Evolutionary conservation across 73 alveolate species (phyloP).

Genomic region (Loxodes magnus): DNA sequence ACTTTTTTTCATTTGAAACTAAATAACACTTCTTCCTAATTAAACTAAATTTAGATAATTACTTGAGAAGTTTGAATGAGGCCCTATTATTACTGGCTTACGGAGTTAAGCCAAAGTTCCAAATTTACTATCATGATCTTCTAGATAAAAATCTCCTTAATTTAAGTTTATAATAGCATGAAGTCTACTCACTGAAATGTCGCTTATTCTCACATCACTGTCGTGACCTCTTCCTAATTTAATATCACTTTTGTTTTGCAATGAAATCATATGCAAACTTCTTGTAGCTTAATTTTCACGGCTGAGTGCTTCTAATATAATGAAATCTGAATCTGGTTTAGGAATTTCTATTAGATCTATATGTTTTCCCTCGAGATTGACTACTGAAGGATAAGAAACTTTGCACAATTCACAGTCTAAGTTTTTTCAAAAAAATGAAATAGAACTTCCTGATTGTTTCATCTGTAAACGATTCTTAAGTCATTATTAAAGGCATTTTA

Average conservation of each 20-base stretch:
- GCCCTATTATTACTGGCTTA: no score
- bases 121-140: constrained; percentile 36
- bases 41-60: no score
- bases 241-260: no score
- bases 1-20: no score
- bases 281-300: no score
- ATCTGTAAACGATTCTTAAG: constrained; percentile 38
- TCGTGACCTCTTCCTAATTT: constrained; percentile 58
- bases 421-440: constrained; percentile 37
- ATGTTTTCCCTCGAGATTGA: not conserved
- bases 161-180: constrained; percentile 42
- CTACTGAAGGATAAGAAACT: constrained; percentile 10
- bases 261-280: no score
- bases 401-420: constrained; percentile 83
- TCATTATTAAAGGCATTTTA: constrained; percentile 75
- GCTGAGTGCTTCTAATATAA: constrained; percentile 7
- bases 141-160: constrained; percentile 18
- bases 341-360: not conserved
- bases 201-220: constrained; percentile 48
- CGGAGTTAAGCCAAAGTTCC: constrained; percentile 29
- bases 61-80: no score
- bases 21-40: no score
- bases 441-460: constrained; percentile 28
- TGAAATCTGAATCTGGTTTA: not conserved
- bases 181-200: constrained; percentile 52